Conservation (phyloP, 495 filamentous ascomycete species). For the Lophium mytilinum region DNA sequence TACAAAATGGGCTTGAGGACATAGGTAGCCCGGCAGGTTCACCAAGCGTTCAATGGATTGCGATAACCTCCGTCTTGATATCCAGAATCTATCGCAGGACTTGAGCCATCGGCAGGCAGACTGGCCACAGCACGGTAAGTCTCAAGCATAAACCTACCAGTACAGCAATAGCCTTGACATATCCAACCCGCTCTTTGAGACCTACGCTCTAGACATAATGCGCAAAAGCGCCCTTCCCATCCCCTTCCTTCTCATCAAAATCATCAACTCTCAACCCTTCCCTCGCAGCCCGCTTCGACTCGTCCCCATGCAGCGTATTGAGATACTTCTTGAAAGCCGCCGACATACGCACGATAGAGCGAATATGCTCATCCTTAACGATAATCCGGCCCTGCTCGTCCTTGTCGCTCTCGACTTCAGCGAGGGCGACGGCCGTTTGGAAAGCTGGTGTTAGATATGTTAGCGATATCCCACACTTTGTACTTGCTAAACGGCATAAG, state of each 20-base stretch:
- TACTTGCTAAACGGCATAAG: neutral
- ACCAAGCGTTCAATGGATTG: no score
- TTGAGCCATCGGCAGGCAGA: no score
- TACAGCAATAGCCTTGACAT: no score
- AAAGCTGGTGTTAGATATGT: neutral
- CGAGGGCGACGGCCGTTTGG: slow-evolving; percentile 18
- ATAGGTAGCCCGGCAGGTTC: neutral
- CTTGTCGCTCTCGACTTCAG: slow-evolving; percentile 1
- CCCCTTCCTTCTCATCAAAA: slow-evolving; percentile 5
- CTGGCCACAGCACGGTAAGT: no score
- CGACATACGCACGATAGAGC: slow-evolving; percentile 8
- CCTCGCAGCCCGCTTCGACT: slow-evolving; percentile 1
- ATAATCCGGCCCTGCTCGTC: neutral
- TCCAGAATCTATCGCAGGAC: no score
- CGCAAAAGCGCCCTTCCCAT: slow-evolving; percentile 1
- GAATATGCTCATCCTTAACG: slow-evolving; percentile 6
- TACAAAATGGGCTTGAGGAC: neutral
- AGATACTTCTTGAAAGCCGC: slow-evolving; percentile 16
- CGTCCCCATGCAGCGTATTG: slow-evolving; percentile 9
- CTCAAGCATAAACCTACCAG: no score
- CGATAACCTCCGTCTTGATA: no score
- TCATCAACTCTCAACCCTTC: slow-evolving; percentile 12
- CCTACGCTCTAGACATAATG: slow-evolving; percentile 2
- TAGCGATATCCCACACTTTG: no score
- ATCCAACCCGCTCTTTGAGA: no score